phyloP scores from a whole-genome alignment of 129 eudicot genomes.

The Flaveria linearis region DNA sequence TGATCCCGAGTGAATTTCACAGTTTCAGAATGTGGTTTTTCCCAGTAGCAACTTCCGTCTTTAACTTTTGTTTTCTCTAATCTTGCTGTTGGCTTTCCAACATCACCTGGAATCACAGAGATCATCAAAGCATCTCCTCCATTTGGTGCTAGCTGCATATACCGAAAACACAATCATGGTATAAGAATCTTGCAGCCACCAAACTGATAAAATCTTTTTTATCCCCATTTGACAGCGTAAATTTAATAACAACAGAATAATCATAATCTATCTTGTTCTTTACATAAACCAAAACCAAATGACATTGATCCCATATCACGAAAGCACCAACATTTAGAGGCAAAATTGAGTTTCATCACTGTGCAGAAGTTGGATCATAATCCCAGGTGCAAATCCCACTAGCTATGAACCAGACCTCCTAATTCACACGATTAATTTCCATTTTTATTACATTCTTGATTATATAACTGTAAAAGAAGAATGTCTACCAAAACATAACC shows the following conservation, averaged over 20 bases:
- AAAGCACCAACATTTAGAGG: neutral
- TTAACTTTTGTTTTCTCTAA: conserved; percentile 63
- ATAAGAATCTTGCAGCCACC: conserved; percentile 23
- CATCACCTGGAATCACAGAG: conserved; percentile 73
- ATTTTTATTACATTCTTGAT: neutral
- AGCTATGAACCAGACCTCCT: conserved; percentile 27
- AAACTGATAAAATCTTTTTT: neutral
- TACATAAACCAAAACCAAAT: neutral
- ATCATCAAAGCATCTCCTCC: conserved; percentile 77
- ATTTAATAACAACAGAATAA: neutral
- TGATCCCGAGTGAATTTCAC: too few species aligned
- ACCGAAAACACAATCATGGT: neutral
- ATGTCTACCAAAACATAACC: conserved; percentile 18
- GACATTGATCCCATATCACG: conserved; percentile 5
- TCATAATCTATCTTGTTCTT: conserved; percentile 7
- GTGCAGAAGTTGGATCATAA: conserved; percentile 6
- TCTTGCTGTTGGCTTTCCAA: conserved; percentile 78
- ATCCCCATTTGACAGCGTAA: too few species aligned
- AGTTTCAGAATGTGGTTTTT: too few species aligned
- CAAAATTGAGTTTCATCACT: neutral
- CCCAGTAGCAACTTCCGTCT: too few species aligned
- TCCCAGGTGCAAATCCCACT: neutral
- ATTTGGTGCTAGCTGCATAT: conserved; percentile 49
- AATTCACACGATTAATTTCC: conserved; percentile 4
- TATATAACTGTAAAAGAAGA: neutral